These are phyloP conservation scores for Bruguiera gymnorhiza DNA, from an alignment of 345 rosid genomes.

Conservation along the genomic window DNA sequence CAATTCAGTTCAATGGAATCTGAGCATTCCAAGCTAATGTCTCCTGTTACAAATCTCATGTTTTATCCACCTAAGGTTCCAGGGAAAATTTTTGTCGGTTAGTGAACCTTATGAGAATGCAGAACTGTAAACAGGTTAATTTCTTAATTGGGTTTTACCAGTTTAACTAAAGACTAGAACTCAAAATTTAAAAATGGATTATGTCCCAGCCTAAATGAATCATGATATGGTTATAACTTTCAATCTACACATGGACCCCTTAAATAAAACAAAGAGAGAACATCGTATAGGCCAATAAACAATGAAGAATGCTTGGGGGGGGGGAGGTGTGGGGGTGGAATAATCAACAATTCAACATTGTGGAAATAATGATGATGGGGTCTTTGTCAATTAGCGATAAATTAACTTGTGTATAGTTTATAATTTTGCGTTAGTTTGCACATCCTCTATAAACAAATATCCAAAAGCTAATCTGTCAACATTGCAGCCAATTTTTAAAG, in stretches of 20 bases:
- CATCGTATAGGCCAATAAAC: not conserved
- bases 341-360: conserved; percentile 1
- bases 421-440: conserved; percentile 50
- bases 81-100: no score
- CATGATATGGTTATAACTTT: not conserved
- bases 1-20: no score
- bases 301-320: conserved; percentile 10
- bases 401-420: not conserved
- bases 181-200: not conserved
- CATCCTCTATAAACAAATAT: conserved; percentile 42
- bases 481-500: conserved; percentile 39
- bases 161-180: not conserved
- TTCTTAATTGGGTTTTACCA: not conserved
- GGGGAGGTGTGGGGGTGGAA: conserved; percentile 3
- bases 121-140: not conserved
- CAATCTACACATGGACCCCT: not conserved
- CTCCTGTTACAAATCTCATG: no score
- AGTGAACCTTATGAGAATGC: not conserved
- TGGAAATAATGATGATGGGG: not conserved
- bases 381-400: conserved; percentile 25
- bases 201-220: not conserved
- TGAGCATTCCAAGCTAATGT: no score
- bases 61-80: no score
- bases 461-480: conserved; percentile 41
- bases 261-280: not conserved